A percentile compares a stretch with the other conserved stretches of the same genome.
Conservation (phyloP, 257 asterid species). For the Solanum gandarillasii region DNA sequence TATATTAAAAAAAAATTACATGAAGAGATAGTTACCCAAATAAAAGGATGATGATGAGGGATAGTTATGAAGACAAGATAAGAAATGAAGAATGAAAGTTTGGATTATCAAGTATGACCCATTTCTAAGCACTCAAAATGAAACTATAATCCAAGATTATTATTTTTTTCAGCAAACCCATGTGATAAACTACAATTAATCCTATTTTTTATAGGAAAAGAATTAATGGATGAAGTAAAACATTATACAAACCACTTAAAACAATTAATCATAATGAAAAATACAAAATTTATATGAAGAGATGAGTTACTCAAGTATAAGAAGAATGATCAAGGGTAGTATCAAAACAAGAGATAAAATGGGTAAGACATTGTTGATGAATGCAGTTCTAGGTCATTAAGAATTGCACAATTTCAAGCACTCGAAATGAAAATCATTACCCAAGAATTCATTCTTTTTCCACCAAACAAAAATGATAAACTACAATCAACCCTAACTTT, state of each 20-base stretch:
- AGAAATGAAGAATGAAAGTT: too few species aligned
- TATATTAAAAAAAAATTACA: background rate
- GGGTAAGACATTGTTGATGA: too few species aligned
- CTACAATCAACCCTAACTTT: too few species aligned
- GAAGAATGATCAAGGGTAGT: background rate
- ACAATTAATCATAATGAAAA: background rate
- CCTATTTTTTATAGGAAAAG: background rate
- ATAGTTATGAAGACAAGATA: background rate
- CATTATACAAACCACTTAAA: background rate
- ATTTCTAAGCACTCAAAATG: background rate
- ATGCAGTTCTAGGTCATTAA: too few species aligned
- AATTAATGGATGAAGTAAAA: background rate
- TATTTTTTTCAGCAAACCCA: background rate
- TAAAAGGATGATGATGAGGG: background rate
- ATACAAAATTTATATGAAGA: too few species aligned
- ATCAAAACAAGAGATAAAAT: too few species aligned
- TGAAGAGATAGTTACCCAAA: background rate
- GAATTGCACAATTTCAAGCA: too few species aligned
- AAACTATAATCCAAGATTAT: background rate
- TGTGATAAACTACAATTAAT: background rate
- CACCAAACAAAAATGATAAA: too few species aligned
- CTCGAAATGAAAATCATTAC: too few species aligned
- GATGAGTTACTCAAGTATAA: background rate
- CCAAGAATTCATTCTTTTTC: too few species aligned
- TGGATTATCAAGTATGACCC: background rate